Conservation (phyloP, 345 rosid genomes). For the Bretschneidera sinensis region DNA sequence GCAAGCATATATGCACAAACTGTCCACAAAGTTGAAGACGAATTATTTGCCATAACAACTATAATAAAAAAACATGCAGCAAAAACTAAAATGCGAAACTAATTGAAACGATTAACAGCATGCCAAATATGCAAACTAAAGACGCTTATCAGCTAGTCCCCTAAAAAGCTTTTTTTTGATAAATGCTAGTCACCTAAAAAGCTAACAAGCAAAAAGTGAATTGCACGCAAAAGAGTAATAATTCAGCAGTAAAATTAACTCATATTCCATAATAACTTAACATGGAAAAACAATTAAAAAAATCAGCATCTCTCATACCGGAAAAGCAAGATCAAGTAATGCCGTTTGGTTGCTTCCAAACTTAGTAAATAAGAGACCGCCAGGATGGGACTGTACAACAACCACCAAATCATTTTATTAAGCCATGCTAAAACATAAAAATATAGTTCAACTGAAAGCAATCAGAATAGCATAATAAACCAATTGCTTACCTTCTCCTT, state of each 20-base stretch:
- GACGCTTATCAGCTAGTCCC: no score
- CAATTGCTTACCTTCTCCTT: slow-evolving; percentile 74
- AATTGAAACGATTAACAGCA: no score
- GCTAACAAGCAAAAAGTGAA: not conserved
- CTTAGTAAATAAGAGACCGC: slow-evolving; percentile 88
- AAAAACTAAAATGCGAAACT: no score
- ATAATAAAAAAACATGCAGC: no score
- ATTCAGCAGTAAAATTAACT: no score
- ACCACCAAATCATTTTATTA: slow-evolving; percentile 1
- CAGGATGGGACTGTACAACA: slow-evolving; percentile 77
- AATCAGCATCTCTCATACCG: slow-evolving; percentile 40
- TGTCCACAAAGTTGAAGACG: no score
- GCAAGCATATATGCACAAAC: no score
- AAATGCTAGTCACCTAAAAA: no score
- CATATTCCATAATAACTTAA: not conserved
- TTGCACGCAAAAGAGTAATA: not conserved
- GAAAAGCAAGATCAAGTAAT: slow-evolving; percentile 83
- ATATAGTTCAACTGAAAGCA: not conserved
- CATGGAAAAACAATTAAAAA: not conserved
- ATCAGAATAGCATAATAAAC: not conserved
- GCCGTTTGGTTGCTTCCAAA: slow-evolving; percentile 95
- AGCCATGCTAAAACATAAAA: not conserved
- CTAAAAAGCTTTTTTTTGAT: no score
- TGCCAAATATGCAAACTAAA: no score
- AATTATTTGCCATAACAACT: no score